These are phyloP conservation scores for Protomyces lactucae-debilis DNA, from an alignment of 1,139 yeast genomes.

Conservation along the genomic window DNA sequence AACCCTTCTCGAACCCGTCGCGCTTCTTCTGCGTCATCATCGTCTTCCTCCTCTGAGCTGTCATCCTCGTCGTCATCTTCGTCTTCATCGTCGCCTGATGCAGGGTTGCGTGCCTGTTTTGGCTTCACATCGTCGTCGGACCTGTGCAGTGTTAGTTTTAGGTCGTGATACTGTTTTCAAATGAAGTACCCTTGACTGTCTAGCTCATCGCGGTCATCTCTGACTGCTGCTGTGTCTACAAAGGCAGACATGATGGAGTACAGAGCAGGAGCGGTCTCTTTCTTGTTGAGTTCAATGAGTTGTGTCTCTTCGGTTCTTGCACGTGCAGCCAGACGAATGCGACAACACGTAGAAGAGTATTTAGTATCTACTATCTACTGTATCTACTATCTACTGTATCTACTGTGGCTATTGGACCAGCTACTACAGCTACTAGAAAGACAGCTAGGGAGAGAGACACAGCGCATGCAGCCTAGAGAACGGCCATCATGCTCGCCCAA, in stretches of 20 bases:
- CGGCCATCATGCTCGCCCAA: slow-evolving; percentile 37
- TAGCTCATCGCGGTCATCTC: slow-evolving; percentile 15
- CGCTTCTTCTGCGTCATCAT: slow-evolving; percentile 44
- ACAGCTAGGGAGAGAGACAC: too few relatives aligned
- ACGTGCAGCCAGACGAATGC: background rate
- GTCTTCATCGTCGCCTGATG: slow-evolving; percentile 30
- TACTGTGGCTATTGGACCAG: too few relatives aligned
- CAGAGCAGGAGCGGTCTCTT: background rate
- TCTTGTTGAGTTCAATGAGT: too few relatives aligned
- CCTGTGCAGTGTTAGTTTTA: slow-evolving; percentile 4
- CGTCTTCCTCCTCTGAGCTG: slow-evolving; percentile 46
- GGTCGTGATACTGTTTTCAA: background rate
- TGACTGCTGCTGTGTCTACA: slow-evolving; percentile 6
- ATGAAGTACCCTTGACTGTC: background rate
- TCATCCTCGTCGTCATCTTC: slow-evolving; percentile 33
- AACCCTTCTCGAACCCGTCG: slow-evolving; percentile 75
- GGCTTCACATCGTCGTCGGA: slow-evolving; percentile 15
- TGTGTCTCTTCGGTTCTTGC: background rate
- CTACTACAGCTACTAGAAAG: too few relatives aligned
- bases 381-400: too few relatives aligned
- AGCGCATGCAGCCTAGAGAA: background rate
- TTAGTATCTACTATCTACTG: too few relatives aligned
- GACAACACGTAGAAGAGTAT: background rate
- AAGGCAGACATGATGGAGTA: slow-evolving; percentile 1
- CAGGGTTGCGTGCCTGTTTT: background rate